Evolutionary conservation across 164 flowering plant genomes (phyloP), one percentile per base, ranked within the genome.

Genomic region (Chloranthus sessilifolius): DNA sequence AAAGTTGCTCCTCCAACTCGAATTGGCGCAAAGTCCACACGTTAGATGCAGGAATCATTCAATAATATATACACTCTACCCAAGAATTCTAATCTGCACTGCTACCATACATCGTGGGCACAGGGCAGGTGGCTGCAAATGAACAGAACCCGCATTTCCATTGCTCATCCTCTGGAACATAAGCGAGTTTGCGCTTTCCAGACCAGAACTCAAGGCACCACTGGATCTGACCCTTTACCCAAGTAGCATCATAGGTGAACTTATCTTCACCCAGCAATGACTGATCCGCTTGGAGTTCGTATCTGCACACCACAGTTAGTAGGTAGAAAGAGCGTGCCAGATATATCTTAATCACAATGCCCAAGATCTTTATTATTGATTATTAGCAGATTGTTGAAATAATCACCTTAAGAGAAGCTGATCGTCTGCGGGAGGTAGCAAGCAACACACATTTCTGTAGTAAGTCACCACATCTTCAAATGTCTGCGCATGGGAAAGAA

Each of bases 111-210:
- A n/a, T n/a, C 42, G n/a, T 40, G 7, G 9, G 16, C 29, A 30
- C 23, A 4, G 38, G 48, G 48, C 95, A 90, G 7, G 47, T 54
- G 2, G 73, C 56, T 17, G 79, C 66, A 58, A 74, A 87, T 26
- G 73, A 61, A 56, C 98, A 90, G 49, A 52, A 58, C 39, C 56
- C 38, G 62, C 95, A 90, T 68, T 87, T 90, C 98, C 95, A 90
- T 1, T 68, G 73, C 67, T 90, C 97, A 31, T 79, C 86, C 46
- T 58, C 49, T 17, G 80, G 61, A 36, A 70, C 58, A 54, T 64
- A 82, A 24, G 22, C 66, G 17, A 85, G 81, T 63, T 78, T 87
- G 40, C 94, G 58, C 55, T 75, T 60, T 12, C 95, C 91, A 39
- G 5, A 34, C 94, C 98, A 90, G 60, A 86, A 77, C 61, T 84